Base-by-base conservation (phyloP, 768 basidiomycete genomes). In the Mycena amicta region DNA sequence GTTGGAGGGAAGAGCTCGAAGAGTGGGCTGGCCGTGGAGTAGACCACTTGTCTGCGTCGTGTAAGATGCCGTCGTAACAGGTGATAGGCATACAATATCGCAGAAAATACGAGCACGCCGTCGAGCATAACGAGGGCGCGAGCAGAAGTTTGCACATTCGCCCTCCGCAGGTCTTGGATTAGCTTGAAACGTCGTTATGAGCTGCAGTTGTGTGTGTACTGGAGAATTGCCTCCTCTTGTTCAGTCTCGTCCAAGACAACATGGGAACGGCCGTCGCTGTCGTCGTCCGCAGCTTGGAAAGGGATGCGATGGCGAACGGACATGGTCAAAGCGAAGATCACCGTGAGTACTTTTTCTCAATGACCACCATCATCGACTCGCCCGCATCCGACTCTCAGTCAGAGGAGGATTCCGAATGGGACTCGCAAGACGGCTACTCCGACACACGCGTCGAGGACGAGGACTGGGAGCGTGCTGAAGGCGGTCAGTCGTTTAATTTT, bases 381-480 rank as follows among this genome's bases (percentile, higher is more conserved):
- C 40, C 41, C 4, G 51, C 49, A 45, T 55, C 53, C 4, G 52
- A 53, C 37, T 43, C 23, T 13, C 27, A 12, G 8, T 49, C 47
- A 23, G 60, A 56, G 12, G 26, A 26, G 25, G 50, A 43, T 8
- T 73, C 70, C 46, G 71, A 72, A 13, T 69, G 72, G 3, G 72
- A 73, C 12, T 68, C 72, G 4, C 81, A 84, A 26, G 82, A 81
- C 13, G 75, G 70, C 59, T 85, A 82, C 53, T 81, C 83, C 50
- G 78, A 85, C 31, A 78, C 77, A 65, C 78, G 88, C 43, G 89
- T 87, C 26, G 91, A 93, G 61, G 91, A 93, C 67, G 92, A 94
- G 67, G 91, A 94, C 70, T 92, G 89, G 92, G 90, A 94, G 71
- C 81, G 90, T 55, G 83, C 89, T 52, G 92, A 93, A 74, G 75